phyloP scores from a whole-genome alignment of 2,329 filamentous ascomycete species.

The Penicillium hordei region DNA sequence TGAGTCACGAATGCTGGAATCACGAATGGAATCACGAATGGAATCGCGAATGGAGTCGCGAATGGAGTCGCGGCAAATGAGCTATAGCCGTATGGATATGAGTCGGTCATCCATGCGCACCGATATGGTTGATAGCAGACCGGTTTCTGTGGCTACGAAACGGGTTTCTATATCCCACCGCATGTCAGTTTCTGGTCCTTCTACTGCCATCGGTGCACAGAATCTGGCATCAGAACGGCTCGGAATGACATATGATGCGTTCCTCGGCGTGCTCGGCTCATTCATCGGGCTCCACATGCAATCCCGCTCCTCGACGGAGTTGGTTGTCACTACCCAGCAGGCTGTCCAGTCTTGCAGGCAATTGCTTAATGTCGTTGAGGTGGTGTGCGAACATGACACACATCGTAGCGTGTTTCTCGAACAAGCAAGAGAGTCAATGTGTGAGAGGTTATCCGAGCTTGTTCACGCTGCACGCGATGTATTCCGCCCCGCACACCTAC shows the following conservation, averaged over 20 bases:
- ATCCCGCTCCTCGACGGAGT: slow-evolving; percentile 82
- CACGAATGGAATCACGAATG: slow-evolving; percentile 3
- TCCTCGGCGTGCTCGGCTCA: slow-evolving; percentile 85
- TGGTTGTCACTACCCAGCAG: slow-evolving; percentile 78
- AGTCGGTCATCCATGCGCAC: slow-evolving; percentile 24
- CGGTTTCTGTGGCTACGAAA: slow-evolving; percentile 44
- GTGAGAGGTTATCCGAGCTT: slow-evolving; percentile 74
- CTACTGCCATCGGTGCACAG: slow-evolving; percentile 61
- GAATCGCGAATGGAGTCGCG: slow-evolving; percentile 6
- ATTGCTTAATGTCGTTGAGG: slow-evolving; percentile 75
- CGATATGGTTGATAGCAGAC: slow-evolving; percentile 30
- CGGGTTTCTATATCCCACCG: slow-evolving; percentile 65
- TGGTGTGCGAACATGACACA: slow-evolving; percentile 75
- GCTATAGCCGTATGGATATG: slow-evolving; percentile 30
- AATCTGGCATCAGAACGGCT: slow-evolving; percentile 83
- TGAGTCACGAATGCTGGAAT: slow-evolving; percentile 28
- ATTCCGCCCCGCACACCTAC: slow-evolving; percentile 65
- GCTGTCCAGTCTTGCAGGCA: slow-evolving; percentile 78
- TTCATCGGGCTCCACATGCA: slow-evolving; percentile 93
- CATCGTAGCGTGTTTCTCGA: slow-evolving; percentile 66
- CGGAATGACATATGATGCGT: slow-evolving; percentile 77
- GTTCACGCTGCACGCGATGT: slow-evolving; percentile 79
- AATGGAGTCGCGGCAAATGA: slow-evolving; percentile 23
- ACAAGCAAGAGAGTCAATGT: slow-evolving; percentile 72
- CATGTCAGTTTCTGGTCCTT: slow-evolving; percentile 70